These are phyloP conservation scores for Ceraceosorus guamensis DNA, from an alignment of 1,284 basidiomycete species.

Conservation along the genomic window DNA sequence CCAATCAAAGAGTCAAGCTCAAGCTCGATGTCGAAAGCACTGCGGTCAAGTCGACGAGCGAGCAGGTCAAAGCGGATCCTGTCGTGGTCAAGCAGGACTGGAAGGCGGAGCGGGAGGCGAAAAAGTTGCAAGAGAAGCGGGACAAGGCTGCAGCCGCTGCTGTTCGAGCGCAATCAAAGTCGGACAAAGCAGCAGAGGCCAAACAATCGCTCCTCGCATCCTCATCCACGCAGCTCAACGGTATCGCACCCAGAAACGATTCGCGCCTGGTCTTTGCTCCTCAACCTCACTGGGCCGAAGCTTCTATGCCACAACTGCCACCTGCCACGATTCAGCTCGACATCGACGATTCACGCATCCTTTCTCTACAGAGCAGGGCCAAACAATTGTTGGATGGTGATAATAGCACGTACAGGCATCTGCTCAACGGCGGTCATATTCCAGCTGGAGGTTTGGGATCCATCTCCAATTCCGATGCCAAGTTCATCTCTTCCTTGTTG, in stretches of 20 bases:
- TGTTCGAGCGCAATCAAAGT: constrained; percentile 3
- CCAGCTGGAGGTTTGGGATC: constrained; percentile 33
- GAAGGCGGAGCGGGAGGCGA: neutral
- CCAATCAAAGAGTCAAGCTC: neutral
- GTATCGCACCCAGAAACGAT: constrained; percentile 8
- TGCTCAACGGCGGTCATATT: constrained; percentile 32
- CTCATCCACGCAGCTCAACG: no score
- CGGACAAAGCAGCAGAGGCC: constrained; percentile 7
- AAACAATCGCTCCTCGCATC: no score
- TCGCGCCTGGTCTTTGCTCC: constrained; percentile 27
- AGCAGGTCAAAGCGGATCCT: neutral
- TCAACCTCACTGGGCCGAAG: constrained; percentile 24
- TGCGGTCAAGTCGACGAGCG: neutral
- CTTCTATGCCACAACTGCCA: constrained; percentile 19
- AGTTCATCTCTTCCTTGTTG: constrained; percentile 43
- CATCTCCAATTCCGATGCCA: constrained; percentile 37
- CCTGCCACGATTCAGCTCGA: neutral
- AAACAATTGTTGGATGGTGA: constrained; percentile 29
- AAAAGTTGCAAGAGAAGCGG: neutral
- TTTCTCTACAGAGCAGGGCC: constrained; percentile 28
- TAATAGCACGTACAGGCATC: constrained; percentile 27
- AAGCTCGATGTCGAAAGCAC: neutral
- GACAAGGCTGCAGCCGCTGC: constrained; percentile 8
- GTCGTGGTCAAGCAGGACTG: neutral
- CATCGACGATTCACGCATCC: constrained; percentile 18